Evolutionary conservation across 495 filamentous ascomycete genomes (phyloP), one percentile per base, ranked within the genome.

Genomic region (Pseudotulostoma volvatum): DNA sequence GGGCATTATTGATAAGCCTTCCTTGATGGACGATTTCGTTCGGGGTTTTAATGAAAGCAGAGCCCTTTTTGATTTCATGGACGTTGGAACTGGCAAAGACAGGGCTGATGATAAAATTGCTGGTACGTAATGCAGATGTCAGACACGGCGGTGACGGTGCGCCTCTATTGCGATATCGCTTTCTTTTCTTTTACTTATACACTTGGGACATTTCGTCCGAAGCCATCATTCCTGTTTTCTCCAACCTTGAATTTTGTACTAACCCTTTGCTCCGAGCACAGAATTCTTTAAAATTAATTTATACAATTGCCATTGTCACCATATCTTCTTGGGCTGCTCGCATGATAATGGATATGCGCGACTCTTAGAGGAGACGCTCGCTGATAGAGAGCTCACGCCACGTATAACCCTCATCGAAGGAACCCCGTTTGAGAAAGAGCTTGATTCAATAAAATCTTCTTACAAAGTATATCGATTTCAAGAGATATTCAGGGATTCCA

Each of bases 291-390:
- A 72, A 70, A 53, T 76, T 18, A 63, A 74, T 54, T 49, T 76
- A 34, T 66, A 73, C 59, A 71, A 87, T 47, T 70, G 66, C 49
- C 81, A 84, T 53, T 92, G 84, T 57, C 80, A 79, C 47, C 82
- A 86, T 43, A 76, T 92, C 31, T 60, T 87, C 34, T 62, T 93
- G 33, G 85, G 84, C 9, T 77, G 84, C 43, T 80, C 79, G 15
- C 78, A 83, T 43, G 79, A 86, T 54, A 71, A 73, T 40, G 71
- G 74, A 23, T 92, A 85, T 54, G 73, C 70, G 17, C 66, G 73
- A 1, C 68, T 79, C 40, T 56, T 93, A n/a, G 74, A 77, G 46
- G 65, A 83, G 43, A 63, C 76, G 31, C 55, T 72, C 35, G 59
- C 60, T 31, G 70, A 77, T 36, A 57, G 60, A 3, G 54, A 66